A percentile compares a stretch with the other conserved stretches of the same genome.
phyloP scores from a whole-genome alignment of 805 yeast species.

The Ogataea zsoltii region DNA sequence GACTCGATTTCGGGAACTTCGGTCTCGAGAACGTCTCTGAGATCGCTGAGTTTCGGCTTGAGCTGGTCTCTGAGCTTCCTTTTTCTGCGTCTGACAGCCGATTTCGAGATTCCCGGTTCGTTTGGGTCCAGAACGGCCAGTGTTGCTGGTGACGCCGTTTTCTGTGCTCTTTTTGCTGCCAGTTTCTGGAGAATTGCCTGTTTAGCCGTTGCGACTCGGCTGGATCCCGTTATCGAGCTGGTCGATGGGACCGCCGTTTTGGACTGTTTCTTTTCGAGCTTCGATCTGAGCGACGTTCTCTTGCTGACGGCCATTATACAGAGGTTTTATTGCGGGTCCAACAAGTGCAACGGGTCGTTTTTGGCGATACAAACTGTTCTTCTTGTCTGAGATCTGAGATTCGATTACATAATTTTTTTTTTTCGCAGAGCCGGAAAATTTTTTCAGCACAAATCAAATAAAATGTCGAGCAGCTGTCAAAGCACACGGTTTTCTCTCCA shows the following conservation, averaged over 20 bases:
- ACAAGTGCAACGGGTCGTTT: too few species aligned
- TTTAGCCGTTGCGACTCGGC: constrained; percentile 8
- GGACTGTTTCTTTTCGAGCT: constrained; percentile 35
- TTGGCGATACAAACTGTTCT: too few species aligned
- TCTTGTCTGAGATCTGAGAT: too few species aligned
- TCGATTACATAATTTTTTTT: constrained; percentile 7
- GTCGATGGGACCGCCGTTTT: constrained; percentile 5
- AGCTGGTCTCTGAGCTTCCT: constrained; percentile 62
- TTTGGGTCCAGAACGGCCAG: constrained; percentile 26
- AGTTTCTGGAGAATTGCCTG: constrained; percentile 21
- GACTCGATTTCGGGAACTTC: constrained; percentile 6
- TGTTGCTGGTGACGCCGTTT: background rate
- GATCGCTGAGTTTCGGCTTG: constrained; percentile 66
- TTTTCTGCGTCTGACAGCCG: constrained; percentile 63
- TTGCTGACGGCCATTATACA: constrained; percentile 44
- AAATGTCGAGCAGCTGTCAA: background rate
- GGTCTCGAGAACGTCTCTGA: constrained; percentile 47
- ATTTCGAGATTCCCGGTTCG: constrained; percentile 58
- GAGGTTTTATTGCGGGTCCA: background rate
- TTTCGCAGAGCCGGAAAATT: constrained; percentile 1
- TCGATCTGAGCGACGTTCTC: constrained; percentile 46
- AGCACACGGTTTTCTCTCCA: background rate
- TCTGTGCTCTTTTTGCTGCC: constrained; percentile 16
- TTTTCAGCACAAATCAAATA: background rate
- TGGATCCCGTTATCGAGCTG: constrained; percentile 33